Evolutionary conservation across 1,284 basidiomycete species (phyloP), one percentile per base, ranked within the genome.

Genomic region (Rhodotorula sp.): DNA sequence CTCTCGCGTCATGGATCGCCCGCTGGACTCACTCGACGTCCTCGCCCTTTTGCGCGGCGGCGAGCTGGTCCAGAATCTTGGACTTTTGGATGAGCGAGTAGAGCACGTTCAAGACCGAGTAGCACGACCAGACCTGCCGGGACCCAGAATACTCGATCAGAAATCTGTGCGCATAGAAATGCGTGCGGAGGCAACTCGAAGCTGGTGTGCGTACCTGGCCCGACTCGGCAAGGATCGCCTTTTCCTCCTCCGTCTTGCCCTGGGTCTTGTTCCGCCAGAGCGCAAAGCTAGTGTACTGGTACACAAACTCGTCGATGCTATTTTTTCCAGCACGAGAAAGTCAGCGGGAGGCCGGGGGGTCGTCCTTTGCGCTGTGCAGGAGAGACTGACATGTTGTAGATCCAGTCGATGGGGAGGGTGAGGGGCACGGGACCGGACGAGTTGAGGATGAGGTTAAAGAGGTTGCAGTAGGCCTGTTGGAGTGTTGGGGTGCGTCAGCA

Each of bases 11-110:
- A 34, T 34, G 34, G 34, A 34, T 34, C 34, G 34, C 34, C 34
- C 34, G 34, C 34, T 34, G 34, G 34, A 34, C 34, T 34, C 34
- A 62, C 90, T 87, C 87, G 77, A 91, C 89, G 80, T 95, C 91
- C 74, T 93, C 92, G 31, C 93, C 92, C 76, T 89, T 85, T 78
- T 90, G 87, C 72, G 88, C 86, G 10, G 95, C 95, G 69, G 85
- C 81, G 73, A 99, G 89, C 83, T 95, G 93, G 81, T 97, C 93
- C 82, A 95, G 93, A 83, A 95, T 92, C 81, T 90, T 89, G 23
- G 90, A 92, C 83, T 98, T 98, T 85, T 98, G 95, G 74, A 99
- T 95, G 73, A 98, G 85, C 57, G 94, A 97, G 84, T 98, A 99
- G 49, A 98, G 86, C 38, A 99, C 95, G 83, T 99, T 98, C 76